Base-by-base conservation (phyloP, 345 rosid genomes). In the Hibiscus tridactylites region DNA sequence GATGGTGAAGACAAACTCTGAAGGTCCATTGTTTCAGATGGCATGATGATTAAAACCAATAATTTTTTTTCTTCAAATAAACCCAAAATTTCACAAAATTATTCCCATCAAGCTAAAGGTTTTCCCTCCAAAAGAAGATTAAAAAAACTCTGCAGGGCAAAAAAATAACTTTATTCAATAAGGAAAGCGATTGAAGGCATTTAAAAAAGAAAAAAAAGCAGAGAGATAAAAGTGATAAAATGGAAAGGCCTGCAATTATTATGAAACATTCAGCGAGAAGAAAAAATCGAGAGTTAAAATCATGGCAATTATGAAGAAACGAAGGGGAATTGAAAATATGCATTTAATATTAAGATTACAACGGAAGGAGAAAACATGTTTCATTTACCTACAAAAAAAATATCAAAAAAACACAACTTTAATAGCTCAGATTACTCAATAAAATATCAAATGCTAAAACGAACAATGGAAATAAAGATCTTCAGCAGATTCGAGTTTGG, bases 1-100 rank as follows among this genome's bases (percentile, higher is more conserved):
- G 81, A 78, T 6, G 85, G 67, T 6, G 85, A 80, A 53, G 83
- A 72, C 29, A 77, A 77, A n/a, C 81, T 73, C 67, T 77, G 73
- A n/a, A 72, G 71, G 66, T 83, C 79, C 77, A 78, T 81, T 61
- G 77, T 37, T 59, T 78, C 80, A 49, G 75, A 80, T 17, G 85
- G 86, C 81, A 81, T 81, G 76, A 64, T 72, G 70, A 53, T 50
- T 15, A 50, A 59, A 65, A 62, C 68, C n/a, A 33, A 39, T 3
- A 52, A 71, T 37, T 37, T 35, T 49, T 44, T 12, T 12, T 12
- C 13, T 33, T 63, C 49, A 63, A 61, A 58, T 46, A 24, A 68
- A 31, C 16, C 16, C 56, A 4, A 42, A 68, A 70, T 28, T 54
- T 53, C 67, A 59, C n/a, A 33, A 70, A 70, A 47, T 4, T n/a